Conservation (phyloP, 2,329 filamentous ascomycete species). For the Dothideomycetes sp. region DNA sequence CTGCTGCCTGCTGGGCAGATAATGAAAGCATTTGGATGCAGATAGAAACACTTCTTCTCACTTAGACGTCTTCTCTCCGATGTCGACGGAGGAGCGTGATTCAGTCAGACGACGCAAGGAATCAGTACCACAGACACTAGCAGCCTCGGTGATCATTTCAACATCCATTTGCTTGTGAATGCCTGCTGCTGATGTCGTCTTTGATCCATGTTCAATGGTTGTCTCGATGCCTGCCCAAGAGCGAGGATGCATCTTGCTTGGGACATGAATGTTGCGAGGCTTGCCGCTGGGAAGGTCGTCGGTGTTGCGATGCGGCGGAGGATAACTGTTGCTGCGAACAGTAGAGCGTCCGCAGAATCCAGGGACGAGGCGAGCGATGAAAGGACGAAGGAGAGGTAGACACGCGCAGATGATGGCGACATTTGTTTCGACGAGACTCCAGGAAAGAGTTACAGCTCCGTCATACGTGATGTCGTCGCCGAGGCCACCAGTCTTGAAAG, state of each 20-base stretch:
- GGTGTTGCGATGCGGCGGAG: neutral
- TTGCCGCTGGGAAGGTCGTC: constrained; percentile 1
- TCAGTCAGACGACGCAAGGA: constrained; percentile 6
- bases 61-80: no score
- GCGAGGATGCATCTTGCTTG: constrained; percentile 3
- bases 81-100: neutral
- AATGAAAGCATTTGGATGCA: no score
- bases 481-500: constrained; percentile 14
- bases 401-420: constrained; percentile 23
- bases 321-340: constrained; percentile 4
- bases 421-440: constrained; percentile 23
- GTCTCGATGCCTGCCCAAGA: constrained; percentile 9
- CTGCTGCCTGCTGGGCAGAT: no score
- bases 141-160: constrained; percentile 11
- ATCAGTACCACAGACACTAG: constrained; percentile 8
- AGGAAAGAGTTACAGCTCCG: constrained; percentile 16
- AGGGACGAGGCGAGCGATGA: constrained; percentile 11
- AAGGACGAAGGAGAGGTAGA: constrained; percentile 19
- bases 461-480: constrained; percentile 17
- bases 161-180: constrained; percentile 14
- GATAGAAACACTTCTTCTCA: no score
- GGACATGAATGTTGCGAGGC: constrained; percentile 4
- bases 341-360: constrained; percentile 2
- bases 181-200: neutral
- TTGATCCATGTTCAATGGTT: constrained; percentile 1